These are phyloP conservation scores for Baeospora myosura DNA, from an alignment of 1,284 basidiomycete genomes.

Conservation along the genomic window DNA sequence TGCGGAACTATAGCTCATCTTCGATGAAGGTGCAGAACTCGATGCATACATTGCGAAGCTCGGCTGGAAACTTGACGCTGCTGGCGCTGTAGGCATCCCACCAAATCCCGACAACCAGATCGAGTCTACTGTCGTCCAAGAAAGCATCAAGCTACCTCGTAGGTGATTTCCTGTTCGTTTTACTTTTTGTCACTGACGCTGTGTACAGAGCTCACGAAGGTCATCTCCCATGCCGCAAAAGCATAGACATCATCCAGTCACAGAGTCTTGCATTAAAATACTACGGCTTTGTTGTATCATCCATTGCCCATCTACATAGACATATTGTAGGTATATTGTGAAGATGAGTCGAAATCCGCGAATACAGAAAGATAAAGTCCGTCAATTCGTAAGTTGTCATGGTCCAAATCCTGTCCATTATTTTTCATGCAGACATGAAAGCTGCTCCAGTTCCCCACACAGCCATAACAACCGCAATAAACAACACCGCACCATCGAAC, in stretches of 20 bases:
- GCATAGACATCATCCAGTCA: constrained; percentile 14
- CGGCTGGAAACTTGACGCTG: constrained; percentile 68
- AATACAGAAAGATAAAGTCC: neutral
- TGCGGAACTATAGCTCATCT: constrained; percentile 3
- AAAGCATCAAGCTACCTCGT: constrained; percentile 86
- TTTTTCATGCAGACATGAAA: constrained; percentile 34
- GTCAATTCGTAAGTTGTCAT: neutral
- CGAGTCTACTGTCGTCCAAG: constrained; percentile 88
- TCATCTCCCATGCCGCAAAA: constrained; percentile 67
- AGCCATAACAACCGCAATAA: constrained; percentile 57
- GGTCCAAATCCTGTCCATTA: constrained; percentile 1
- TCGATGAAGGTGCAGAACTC: constrained; percentile 49
- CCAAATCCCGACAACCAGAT: constrained; percentile 93
- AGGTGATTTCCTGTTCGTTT: constrained; percentile 23
- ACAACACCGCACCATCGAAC: constrained; percentile 54
- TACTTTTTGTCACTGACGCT: constrained; percentile 3
- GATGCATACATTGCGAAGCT: constrained; percentile 59
- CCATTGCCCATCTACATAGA: too few relatives aligned
- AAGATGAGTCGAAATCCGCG: neutral
- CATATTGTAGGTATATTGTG: too few relatives aligned
- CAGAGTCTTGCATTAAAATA: neutral
- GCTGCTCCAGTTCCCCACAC: constrained; percentile 73
- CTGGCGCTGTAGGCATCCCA: constrained; percentile 62
- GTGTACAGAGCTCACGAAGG: constrained; percentile 70
- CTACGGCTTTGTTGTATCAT: neutral